A percentile compares a stretch with the other conserved stretches of the same genome.
phyloP scores from a whole-genome alignment of 2,329 filamentous ascomycete genomes.

The Calonectria pteridis region DNA sequence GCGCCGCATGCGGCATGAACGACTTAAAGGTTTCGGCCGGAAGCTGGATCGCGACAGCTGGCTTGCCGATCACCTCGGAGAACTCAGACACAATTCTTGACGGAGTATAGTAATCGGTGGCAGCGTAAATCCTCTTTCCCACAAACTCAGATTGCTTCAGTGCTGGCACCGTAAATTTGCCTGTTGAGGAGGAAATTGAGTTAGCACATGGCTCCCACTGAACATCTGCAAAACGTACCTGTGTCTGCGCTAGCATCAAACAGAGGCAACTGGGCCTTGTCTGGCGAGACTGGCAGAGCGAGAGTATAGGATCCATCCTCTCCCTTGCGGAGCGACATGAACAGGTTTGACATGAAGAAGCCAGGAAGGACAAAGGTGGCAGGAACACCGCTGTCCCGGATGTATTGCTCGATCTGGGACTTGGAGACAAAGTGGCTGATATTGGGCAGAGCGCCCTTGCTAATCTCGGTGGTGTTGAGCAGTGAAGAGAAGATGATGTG shows the following conservation, averaged over 20 bases:
- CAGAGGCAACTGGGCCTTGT: conserved; percentile 52
- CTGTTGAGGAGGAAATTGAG: conserved; percentile 19
- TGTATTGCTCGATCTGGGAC: conserved; percentile 66
- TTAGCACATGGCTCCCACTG: rapidly evolving
- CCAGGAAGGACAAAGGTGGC: conserved; percentile 65
- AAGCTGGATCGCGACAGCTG: conserved; percentile 45
- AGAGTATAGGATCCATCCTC: conserved; percentile 46
- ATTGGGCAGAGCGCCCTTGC: conserved; percentile 51
- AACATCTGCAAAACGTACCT: conserved; percentile 46
- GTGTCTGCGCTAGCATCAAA: conserved; percentile 54
- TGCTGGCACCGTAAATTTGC: conserved; percentile 51
- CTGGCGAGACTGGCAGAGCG: conserved; percentile 43
- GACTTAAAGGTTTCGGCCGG: conserved; percentile 51
- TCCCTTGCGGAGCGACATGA: conserved; percentile 49
- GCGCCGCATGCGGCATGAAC: conserved; percentile 45
- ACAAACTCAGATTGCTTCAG: conserved; percentile 45
- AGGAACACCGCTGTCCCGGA: conserved; percentile 61
- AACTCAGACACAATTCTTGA: conserved; percentile 49
- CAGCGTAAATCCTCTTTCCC: conserved; percentile 52
- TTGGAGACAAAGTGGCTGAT: conserved; percentile 66
- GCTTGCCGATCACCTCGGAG: conserved; percentile 50
- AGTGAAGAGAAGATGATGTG: conserved; percentile 62
- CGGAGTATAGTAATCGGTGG: conserved; percentile 52
- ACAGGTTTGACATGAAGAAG: conserved; percentile 68
- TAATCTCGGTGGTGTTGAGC: conserved; percentile 52